These are phyloP conservation scores for Arthrobotrys sphaeroides DNA, from an alignment of 2,329 filamentous ascomycete genomes.

Conservation along the genomic window DNA sequence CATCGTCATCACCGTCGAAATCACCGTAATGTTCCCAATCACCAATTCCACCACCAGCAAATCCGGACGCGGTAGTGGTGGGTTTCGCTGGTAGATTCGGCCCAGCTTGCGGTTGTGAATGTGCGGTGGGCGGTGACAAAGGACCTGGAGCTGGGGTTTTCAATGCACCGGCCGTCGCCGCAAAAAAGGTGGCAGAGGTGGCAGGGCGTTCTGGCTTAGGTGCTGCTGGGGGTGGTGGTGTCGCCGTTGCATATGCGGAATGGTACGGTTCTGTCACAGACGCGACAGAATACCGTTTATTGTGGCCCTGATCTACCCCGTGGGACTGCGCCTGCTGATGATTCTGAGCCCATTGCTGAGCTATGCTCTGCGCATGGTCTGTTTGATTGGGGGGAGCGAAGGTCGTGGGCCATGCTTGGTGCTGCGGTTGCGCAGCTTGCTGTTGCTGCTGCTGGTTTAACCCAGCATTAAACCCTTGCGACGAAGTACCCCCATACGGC, in stretches of 20 bases:
- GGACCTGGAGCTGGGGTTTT: slow-evolving; percentile 41
- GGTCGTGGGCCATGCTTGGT: slow-evolving; percentile 41
- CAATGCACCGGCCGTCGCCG: slow-evolving; percentile 50
- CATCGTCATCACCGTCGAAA: slow-evolving; percentile 46
- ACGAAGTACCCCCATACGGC: slow-evolving; percentile 14
- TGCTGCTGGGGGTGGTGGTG: slow-evolving; percentile 45
- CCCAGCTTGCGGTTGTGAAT: slow-evolving; percentile 29
- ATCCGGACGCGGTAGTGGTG: slow-evolving; percentile 32
- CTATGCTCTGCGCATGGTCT: slow-evolving; percentile 43
- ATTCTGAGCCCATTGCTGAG: slow-evolving; percentile 51
- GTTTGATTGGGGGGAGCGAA: slow-evolving; percentile 20
- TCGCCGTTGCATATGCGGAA: slow-evolving; percentile 51
- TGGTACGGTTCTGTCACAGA: slow-evolving; percentile 47
- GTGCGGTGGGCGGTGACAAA: slow-evolving; percentile 29
- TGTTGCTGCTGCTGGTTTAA: slow-evolving; percentile 33
- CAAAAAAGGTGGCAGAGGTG: slow-evolving; percentile 51
- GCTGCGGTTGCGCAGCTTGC: slow-evolving; percentile 30
- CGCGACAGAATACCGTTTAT: slow-evolving; percentile 43
- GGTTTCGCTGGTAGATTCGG: slow-evolving; percentile 8
- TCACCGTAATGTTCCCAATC: slow-evolving; percentile 52
- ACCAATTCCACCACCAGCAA: slow-evolving; percentile 45
- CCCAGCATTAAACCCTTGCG: slow-evolving; percentile 31
- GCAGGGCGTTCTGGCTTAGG: slow-evolving; percentile 52
- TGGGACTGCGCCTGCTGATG: slow-evolving; percentile 45
- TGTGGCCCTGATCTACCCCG: slow-evolving; percentile 23